Conservation (phyloP, 306 rosid genomes). For the Pterocarpus macrocarpus region DNA sequence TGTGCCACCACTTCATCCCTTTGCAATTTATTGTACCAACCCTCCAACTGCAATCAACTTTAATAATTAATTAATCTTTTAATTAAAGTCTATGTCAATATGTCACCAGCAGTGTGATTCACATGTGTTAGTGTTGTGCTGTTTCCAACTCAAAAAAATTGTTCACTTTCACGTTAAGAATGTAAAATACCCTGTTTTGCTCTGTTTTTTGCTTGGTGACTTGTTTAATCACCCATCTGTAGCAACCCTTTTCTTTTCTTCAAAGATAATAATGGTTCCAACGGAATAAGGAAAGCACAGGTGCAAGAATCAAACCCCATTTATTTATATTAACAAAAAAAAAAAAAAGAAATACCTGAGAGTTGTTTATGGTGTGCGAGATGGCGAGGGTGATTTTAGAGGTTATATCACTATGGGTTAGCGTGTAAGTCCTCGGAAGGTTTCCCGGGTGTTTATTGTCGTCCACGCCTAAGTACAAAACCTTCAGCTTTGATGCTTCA, state of each 20-base stretch:
- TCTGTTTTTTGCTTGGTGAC: slow-evolving; percentile 16
- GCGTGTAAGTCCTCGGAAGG: slow-evolving; percentile 77
- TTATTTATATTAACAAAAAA: not conserved
- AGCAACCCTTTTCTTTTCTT: no score
- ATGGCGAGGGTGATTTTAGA: slow-evolving; percentile 77
- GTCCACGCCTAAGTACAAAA: slow-evolving; percentile 73
- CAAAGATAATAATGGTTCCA: no score
- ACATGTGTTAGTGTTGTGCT: not conserved
- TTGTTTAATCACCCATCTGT: not conserved
- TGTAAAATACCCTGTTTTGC: slow-evolving; percentile 32
- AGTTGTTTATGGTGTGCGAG: slow-evolving; percentile 67
- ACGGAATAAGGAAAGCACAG: no score
- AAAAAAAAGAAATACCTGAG: slow-evolving; percentile 58
- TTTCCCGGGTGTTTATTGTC: slow-evolving; percentile 75
- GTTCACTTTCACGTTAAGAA: not conserved
- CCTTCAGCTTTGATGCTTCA: slow-evolving; percentile 82
- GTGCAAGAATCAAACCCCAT: not conserved
- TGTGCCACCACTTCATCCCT: slow-evolving; percentile 96
- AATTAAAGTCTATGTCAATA: not conserved
- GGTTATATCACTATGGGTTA: slow-evolving; percentile 80
- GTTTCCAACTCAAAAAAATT: not conserved
- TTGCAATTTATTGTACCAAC: slow-evolving; percentile 90
- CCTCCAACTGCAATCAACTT: slow-evolving; percentile 76
- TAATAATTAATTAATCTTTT: not conserved
- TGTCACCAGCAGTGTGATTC: not conserved